Percentiles rank a stretch among this genome's conserved stretches.
Evolutionary conservation across 2,329 filamentous ascomycete species (phyloP).

Genomic region (Botrytis squamosa): DNA sequence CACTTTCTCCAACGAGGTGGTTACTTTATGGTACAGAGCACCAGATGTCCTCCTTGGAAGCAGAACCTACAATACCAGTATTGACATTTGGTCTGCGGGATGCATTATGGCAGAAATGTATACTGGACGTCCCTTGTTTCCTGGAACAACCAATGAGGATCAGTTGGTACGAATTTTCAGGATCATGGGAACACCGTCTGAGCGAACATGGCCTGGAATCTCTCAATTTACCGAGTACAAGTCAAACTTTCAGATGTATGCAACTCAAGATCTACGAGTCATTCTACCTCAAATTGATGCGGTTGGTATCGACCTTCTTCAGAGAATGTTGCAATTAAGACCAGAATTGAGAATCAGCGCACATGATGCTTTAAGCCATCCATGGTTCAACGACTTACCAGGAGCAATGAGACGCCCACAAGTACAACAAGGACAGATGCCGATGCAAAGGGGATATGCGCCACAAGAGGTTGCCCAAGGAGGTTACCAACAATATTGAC

Average conservation of each 20-base stretch:
- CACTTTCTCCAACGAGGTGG: constrained; percentile 96
- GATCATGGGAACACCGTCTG: constrained; percentile 96
- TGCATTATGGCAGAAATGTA: constrained; percentile 99
- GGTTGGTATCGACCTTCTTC: constrained; percentile 80
- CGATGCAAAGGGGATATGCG: constrained; percentile 13
- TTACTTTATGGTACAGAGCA: constrained; percentile 96
- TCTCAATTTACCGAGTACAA: constrained; percentile 98
- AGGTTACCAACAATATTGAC: constrained; percentile 20
- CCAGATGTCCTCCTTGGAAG: constrained; percentile 93
- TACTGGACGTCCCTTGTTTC: constrained; percentile 91
- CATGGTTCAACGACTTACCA: constrained; percentile 79
- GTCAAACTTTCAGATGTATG: constrained; percentile 88
- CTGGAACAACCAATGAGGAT: constrained; percentile 96
- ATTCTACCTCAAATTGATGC: constrained; percentile 90
- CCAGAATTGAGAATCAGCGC: constrained; percentile 91
- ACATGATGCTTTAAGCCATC: constrained; percentile 80
- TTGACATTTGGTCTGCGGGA: constrained; percentile 98
- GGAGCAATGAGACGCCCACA: constrained; percentile 32
- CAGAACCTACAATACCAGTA: constrained; percentile 98
- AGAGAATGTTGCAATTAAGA: constrained; percentile 86
- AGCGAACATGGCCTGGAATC: constrained; percentile 93
- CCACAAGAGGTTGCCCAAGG: constrained; percentile 14
- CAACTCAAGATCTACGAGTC: constrained; percentile 82
- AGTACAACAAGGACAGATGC: constrained; percentile 30
- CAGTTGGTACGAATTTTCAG: constrained; percentile 97